Base-by-base conservation (phyloP, 2,329 filamentous ascomycete genomes). In the Fusarium temperatum region DNA sequence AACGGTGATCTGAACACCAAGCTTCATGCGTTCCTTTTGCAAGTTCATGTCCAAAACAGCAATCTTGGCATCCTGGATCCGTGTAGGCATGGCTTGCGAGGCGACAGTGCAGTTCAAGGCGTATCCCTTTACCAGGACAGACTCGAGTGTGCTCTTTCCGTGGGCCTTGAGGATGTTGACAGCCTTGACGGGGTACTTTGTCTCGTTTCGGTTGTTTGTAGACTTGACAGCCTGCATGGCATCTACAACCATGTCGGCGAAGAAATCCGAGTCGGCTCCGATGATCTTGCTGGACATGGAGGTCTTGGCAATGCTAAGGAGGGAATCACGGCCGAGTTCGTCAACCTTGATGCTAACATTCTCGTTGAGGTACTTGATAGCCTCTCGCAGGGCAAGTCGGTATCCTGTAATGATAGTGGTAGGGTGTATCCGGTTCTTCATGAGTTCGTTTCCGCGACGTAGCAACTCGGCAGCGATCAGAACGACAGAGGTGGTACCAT, bases 251-350 rank as follows among this genome's bases (percentile, higher is more conserved):
- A 99, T 97, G 85, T 96, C 93, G 77, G 96, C 91, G 81, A 99
- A 99, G 87, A 99, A 99, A 74, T 98, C 95, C 18, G 94, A 95
- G 84, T 99, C 96, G 64, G 93, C 87, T 66, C 96, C 96, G 82
- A 99, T 98, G 81, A 99, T 97, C 87, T 99, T 99, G 88, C 94
- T 97, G 60, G 95, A 98, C 96, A 99, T 99, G 80, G 95, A 98
- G 26, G 96, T 99, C 87, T 96, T 98, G 72, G 96, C 96, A 82
- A 99, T 98, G 85, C 91, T 98, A 80, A 98, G 84, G 77, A 99
- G 89, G 68, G 94, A 96, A 73, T 98, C 96, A 70, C 94, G 92
- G 68, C 95, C 95, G 62, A 99, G 89, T 69, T 92, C 91, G 80
- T 98, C 96, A 65, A 98, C 96, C 86, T 97, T 98, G 80, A 94